Conservation (phyloP, 345 rosid species). For the Passiflora organensis region DNA sequence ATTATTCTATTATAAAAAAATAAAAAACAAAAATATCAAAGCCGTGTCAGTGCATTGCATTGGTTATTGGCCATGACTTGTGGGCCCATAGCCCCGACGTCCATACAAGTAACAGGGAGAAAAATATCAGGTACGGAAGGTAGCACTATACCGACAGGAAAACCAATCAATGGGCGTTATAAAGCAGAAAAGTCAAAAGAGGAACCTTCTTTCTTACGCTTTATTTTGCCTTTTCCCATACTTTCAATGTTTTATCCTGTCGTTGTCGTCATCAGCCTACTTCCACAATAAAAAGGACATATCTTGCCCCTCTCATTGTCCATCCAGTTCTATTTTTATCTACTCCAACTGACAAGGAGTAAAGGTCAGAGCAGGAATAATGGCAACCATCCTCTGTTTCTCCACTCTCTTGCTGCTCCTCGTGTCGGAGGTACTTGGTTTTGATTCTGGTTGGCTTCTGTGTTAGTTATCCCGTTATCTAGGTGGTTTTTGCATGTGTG, state of each 20-base stretch:
- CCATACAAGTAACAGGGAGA: too few species aligned
- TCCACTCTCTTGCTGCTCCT: conserved; percentile 1
- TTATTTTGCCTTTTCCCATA: not conserved
- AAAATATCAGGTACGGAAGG: too few species aligned
- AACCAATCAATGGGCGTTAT: not conserved
- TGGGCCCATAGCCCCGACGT: too few species aligned
- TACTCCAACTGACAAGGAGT: not conserved
- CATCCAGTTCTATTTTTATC: not conserved
- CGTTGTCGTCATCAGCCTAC: not conserved
- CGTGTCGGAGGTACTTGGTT: not conserved
- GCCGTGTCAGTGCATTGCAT: too few species aligned
- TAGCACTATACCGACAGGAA: too few species aligned
- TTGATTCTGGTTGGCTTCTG: not conserved
- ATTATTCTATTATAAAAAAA: too few species aligned
- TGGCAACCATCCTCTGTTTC: not conserved
- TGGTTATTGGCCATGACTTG: too few species aligned
- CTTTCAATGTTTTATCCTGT: not conserved
- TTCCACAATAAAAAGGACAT: not conserved
- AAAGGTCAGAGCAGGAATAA: not conserved
- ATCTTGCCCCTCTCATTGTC: too few species aligned
- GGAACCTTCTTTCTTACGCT: not conserved
- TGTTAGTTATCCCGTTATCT: not conserved
- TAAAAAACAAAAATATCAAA: too few species aligned
- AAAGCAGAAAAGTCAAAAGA: not conserved
- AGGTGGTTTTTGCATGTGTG: not conserved